Percentiles rank a stretch among this genome's conserved stretches.
These are phyloP conservation scores for Yarrowia sp. DNA, from an alignment of 805 yeast genomes.

Conservation along the genomic window DNA sequence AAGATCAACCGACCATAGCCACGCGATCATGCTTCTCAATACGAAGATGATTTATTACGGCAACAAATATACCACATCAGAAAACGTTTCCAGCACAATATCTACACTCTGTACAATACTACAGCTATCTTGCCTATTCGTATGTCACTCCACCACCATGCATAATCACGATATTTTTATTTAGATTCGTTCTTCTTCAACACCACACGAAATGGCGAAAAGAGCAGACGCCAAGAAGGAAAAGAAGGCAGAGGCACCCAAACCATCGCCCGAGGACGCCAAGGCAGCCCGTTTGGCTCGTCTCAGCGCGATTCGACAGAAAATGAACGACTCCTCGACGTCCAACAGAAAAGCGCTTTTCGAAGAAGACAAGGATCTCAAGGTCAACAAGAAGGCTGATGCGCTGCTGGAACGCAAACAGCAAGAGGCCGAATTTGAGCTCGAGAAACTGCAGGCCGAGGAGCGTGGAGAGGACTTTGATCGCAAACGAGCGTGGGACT, in stretches of 20 bases:
- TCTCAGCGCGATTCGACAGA: slow-evolving; percentile 36
- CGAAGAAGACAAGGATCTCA: slow-evolving; percentile 39
- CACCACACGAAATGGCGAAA: slow-evolving; percentile 17
- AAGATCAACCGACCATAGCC: no score
- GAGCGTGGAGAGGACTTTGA: slow-evolving; percentile 45
- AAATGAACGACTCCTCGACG: slow-evolving; percentile 37
- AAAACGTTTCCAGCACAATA: no score
- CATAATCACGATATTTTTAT: not conserved
- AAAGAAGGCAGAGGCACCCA: not conserved
- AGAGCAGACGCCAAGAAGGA: not conserved
- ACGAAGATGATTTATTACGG: no score
- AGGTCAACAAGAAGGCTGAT: slow-evolving; percentile 33
- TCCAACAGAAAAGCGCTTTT: slow-evolving; percentile 43
- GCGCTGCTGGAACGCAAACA: slow-evolving; percentile 40
- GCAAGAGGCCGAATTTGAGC: slow-evolving; percentile 43
- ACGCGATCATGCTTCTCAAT: no score
- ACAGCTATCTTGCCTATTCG: not conserved
- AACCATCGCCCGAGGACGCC: not conserved
- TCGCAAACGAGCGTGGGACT: slow-evolving; percentile 50
- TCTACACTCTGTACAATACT: no score
- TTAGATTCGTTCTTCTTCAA: not conserved
- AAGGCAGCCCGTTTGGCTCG: slow-evolving; percentile 35
- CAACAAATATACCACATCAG: no score
- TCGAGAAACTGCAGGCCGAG: slow-evolving; percentile 41
- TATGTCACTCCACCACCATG: not conserved